These are phyloP conservation scores for Didymosphaeria variabile DNA, from an alignment of 2,329 filamentous ascomycete species.

Conservation along the genomic window DNA sequence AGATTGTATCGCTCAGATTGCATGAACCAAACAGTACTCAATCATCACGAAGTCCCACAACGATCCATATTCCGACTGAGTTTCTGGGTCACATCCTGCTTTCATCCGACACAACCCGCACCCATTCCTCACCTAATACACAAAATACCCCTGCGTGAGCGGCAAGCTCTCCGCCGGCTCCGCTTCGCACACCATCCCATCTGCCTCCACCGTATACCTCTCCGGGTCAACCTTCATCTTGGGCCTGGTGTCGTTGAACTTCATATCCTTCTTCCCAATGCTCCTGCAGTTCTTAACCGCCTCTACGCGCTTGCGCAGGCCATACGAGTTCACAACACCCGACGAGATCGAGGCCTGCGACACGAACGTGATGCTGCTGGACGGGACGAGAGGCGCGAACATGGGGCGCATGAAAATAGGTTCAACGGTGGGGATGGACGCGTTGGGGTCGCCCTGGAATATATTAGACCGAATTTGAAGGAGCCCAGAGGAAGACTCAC, in stretches of 20 bases:
- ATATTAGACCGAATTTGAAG: constrained; percentile 14
- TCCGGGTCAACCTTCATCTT: constrained; percentile 93
- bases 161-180: constrained; percentile 77
- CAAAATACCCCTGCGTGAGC: constrained; percentile 78
- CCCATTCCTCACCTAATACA: constrained; percentile 63
- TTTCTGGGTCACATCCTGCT: not conserved
- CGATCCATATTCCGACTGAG: not conserved
- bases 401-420: constrained; percentile 85
- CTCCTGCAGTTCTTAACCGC: constrained; percentile 78
- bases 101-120: not conserved
- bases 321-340: constrained; percentile 75
- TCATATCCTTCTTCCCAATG: constrained; percentile 87
- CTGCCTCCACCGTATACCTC: constrained; percentile 85
- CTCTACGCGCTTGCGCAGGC: constrained; percentile 80
- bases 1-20: no score
- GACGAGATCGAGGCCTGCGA: constrained; percentile 74
- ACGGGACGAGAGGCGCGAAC: constrained; percentile 79
- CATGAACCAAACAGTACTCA: no score
- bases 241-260: constrained; percentile 83
- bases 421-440: constrained; percentile 81
- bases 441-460: constrained; percentile 59
- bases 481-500: constrained; percentile 56
- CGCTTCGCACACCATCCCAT: constrained; percentile 76
- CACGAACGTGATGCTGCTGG: constrained; percentile 82
- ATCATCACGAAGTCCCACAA: no score